phyloP scores from a whole-genome alignment of 2,329 filamentous ascomycete species.

The Talaromyces sp. region DNA sequence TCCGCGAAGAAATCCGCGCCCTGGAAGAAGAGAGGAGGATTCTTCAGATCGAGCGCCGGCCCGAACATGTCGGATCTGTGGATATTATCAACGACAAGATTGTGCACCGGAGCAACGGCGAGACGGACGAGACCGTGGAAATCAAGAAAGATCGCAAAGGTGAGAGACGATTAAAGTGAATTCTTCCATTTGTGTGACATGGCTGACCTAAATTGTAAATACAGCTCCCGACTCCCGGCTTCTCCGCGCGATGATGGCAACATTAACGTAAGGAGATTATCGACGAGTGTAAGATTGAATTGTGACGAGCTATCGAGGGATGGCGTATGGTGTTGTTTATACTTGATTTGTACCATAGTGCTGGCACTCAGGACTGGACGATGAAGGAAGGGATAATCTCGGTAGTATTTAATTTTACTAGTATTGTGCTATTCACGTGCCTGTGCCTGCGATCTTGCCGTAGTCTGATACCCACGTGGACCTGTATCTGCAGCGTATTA shows the following conservation, averaged over 20 bases:
- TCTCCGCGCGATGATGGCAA: constrained; percentile 66
- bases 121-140: constrained; percentile 49
- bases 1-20: constrained; percentile 66
- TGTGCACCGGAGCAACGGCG: constrained; percentile 31
- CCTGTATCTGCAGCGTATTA: too few relatives aligned
- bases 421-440: not conserved
- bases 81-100: constrained; percentile 29
- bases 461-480: too few relatives aligned
- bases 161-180: constrained; percentile 53
- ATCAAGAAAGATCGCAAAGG: constrained; percentile 91
- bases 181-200: not conserved
- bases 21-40: constrained; percentile 63
- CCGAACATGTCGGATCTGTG: constrained; percentile 19
- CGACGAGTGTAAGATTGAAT: not conserved
- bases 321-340: constrained; percentile 2
- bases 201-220: not conserved
- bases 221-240: constrained; percentile 61
- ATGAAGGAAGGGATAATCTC: not conserved
- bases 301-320: not conserved
- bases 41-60: constrained; percentile 51
- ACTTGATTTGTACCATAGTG: not conserved
- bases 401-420: not conserved
- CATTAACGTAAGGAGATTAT: constrained; percentile 53
- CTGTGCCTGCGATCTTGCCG: too few relatives aligned
- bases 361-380: not conserved